Evolutionary conservation across 139 green algal genomes (phyloP).

Genomic region (Yamagishiella unicocca): DNA sequence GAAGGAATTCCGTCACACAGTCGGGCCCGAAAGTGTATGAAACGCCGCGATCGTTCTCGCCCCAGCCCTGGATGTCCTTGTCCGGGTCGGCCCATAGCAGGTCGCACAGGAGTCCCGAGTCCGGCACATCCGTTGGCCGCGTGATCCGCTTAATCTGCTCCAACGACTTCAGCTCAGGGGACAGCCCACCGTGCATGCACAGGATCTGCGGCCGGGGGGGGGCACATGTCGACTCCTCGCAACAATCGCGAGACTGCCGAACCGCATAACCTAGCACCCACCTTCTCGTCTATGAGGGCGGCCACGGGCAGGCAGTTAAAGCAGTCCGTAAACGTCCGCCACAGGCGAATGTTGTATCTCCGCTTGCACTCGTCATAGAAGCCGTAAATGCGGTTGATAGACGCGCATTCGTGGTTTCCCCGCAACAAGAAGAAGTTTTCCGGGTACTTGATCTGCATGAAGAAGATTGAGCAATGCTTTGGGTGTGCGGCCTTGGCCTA

Average conservation of each 20-base stretch:
- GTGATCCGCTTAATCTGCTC: constrained; percentile 99
- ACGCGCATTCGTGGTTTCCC: constrained; percentile 92
- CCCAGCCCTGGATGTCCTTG: constrained; percentile 98
- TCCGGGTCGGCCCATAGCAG: constrained; percentile 99
- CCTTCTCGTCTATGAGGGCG: constrained; percentile 99
- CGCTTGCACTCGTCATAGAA: constrained; percentile 99
- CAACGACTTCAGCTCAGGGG: constrained; percentile 96
- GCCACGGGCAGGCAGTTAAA: constrained; percentile 99
- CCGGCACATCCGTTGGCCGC: constrained; percentile 96
- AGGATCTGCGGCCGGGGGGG: constrained; percentile 87
- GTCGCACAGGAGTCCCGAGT: constrained; percentile 98
- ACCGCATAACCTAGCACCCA: constrained; percentile 47
- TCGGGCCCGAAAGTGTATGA: constrained; percentile 99
- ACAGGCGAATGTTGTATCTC: constrained; percentile 98
- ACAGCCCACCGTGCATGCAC: constrained; percentile 99
- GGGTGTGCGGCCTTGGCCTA: no score
- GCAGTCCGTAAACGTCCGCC: constrained; percentile 99
- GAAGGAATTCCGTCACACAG: constrained; percentile 96
- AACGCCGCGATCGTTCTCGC: constrained; percentile 99
- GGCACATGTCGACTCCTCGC: no score
- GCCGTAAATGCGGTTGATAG: constrained; percentile 99
- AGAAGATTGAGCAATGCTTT: neutral
- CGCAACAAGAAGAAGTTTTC: constrained; percentile 99
- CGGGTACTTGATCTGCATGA: constrained; percentile 96
- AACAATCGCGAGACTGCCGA: no score